Evolutionary conservation across 306 rosid genomes (phyloP), one percentile per base, ranked within the genome.

Genomic region (Begonia masoniana): DNA sequence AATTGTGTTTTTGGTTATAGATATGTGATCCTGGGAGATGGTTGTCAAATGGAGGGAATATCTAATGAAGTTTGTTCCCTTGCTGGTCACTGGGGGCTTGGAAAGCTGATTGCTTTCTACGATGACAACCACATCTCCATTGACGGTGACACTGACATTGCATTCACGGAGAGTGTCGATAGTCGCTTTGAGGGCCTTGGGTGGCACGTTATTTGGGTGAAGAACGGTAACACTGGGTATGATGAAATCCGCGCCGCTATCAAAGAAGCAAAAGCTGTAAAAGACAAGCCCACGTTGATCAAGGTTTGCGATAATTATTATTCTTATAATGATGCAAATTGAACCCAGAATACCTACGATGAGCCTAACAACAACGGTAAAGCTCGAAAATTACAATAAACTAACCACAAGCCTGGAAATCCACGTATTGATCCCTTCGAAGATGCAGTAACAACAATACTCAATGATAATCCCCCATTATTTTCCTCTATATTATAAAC

Each of bases 31-130:
- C 11, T 92, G 47, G 99, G 99, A 15, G 99, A 92, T 74, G 99
- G 99, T 49, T 92, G 99, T 56, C 93, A 92, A 61, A 92, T 92
- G 99, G 99, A 86, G 80, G 99, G 99, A 42, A 74, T 92, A 60
- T 73, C 99, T 15, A 86, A 92, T 68, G 99, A 92, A 68, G 99
- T 54, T 23, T 71, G 71, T 71, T 92, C 99, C 41, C 91, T 92
- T 63, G 99, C 99, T 56, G 99, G 87, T 14, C 99, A 92, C 48
- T 92, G 99, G 99, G 99, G 99, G 56, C 78, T 92, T 14, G 99
- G 99, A 51, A 92, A 92, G 80, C 72, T 92, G 48, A 92, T 92
- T 36, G 93, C 93, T 31, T 87, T 92, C 65, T 92, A 92, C 15
- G 99, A 92, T 52, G 99, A 92, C 69, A 92, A 92, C 73, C 99